Evolutionary conservation across 331 rosid genomes (phyloP).

Genomic region (Acacia concinna): DNA sequence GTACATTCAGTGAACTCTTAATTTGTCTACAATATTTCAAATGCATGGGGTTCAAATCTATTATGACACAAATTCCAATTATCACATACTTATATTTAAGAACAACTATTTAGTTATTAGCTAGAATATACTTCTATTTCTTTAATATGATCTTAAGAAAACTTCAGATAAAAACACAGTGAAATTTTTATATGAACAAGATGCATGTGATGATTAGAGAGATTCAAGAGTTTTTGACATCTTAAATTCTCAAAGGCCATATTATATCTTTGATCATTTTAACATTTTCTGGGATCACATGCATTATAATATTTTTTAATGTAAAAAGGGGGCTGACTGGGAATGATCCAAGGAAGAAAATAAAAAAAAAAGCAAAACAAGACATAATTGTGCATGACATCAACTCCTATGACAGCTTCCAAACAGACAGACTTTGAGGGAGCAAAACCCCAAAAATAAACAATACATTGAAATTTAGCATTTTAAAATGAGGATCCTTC

Average conservation of each 20-base stretch:
- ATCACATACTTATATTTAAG: neutral
- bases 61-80: neutral
- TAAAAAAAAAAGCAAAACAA: conserved; percentile 31
- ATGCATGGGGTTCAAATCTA: neutral
- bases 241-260: conserved; percentile 47
- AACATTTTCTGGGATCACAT: conserved; percentile 29
- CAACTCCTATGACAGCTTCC: conserved; percentile 70
- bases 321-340: conserved; percentile 39
- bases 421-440: conserved; percentile 51
- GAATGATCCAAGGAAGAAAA: conserved; percentile 42
- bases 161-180: neutral
- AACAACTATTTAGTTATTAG: neutral
- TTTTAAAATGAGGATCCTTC: conserved; percentile 53
- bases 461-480: conserved; percentile 28
- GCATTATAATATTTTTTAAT: conserved; percentile 10
- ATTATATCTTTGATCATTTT: conserved; percentile 3
- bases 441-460: conserved; percentile 23
- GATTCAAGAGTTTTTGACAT: neutral
- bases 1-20: neutral
- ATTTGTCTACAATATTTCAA: neutral
- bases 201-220: neutral
- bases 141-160: neutral
- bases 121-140: neutral
- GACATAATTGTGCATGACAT: conserved; percentile 64
- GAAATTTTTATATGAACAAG: neutral